Evolutionary conservation across 2,329 filamentous ascomycete species (phyloP).

Genomic region (Rhinocladiella similis): DNA sequence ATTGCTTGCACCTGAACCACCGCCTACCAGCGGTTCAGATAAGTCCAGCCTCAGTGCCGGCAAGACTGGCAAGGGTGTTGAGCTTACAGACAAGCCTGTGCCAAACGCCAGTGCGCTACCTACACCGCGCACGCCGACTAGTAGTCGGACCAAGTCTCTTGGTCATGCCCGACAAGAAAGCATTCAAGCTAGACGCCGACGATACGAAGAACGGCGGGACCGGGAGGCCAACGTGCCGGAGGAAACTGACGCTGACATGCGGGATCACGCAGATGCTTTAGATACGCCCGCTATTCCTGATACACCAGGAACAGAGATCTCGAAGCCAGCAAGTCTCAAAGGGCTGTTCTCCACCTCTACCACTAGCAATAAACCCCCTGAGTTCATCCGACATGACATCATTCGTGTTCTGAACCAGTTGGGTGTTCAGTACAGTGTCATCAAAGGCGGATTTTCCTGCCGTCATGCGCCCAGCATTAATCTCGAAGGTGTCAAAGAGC

Average conservation of each 20-base stretch:
- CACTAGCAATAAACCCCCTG: conserved; percentile 86
- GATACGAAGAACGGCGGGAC: conserved; percentile 60
- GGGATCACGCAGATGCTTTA: conserved; percentile 52
- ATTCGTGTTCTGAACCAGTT: conserved; percentile 85
- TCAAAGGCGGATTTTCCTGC: conserved; percentile 90
- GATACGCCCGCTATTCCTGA: conserved; percentile 46
- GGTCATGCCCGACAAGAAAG: conserved; percentile 88
- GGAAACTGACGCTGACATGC: conserved; percentile 81
- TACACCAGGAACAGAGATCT: conserved; percentile 67
- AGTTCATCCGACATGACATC: conserved; percentile 83
- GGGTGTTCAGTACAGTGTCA: conserved; percentile 87
- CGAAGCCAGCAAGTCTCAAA: conserved; percentile 91
- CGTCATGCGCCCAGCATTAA: conserved; percentile 88
- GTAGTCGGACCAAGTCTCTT: conserved; percentile 76
- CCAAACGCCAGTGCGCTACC: conserved; percentile 54
- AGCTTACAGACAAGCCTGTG: conserved; percentile 48
- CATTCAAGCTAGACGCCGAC: conserved; percentile 79
- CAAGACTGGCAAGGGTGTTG: conserved; percentile 37
- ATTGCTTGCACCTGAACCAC: conserved; percentile 61
- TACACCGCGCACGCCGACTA: conserved; percentile 60
- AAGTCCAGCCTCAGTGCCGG: conserved; percentile 59
- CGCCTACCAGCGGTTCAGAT: conserved; percentile 76
- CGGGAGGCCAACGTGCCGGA: conserved; percentile 80
- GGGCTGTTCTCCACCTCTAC: conserved; percentile 96
- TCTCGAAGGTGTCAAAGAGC: conserved; percentile 69